A percentile compares a stretch with the other conserved stretches of the same genome.
These are phyloP conservation scores for Naganishia friedmannii DNA, from an alignment of 768 basidiomycete genomes.

Conservation along the genomic window DNA sequence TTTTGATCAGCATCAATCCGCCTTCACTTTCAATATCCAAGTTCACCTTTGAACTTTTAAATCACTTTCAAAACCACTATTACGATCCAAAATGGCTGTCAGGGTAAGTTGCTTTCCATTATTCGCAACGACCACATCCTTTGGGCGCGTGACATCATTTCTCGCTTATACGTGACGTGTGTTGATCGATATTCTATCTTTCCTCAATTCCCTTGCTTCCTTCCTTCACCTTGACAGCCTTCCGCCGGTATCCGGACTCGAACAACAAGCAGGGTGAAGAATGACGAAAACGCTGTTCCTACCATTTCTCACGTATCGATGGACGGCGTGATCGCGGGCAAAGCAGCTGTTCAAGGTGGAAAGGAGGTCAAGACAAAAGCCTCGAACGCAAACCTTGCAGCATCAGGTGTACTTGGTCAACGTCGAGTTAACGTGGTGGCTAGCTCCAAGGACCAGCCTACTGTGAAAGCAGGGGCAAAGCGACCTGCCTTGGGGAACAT, in stretches of 20 bases:
- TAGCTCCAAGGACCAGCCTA: constrained; percentile 26
- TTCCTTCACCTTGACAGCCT: not conserved
- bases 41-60: not conserved
- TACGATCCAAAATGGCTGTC: constrained; percentile 15
- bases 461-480: constrained; percentile 62
- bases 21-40: constrained; percentile 17
- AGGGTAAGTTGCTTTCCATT: constrained; percentile 11
- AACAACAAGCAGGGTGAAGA: constrained; percentile 23
- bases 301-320: constrained; percentile 34
- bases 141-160: constrained; percentile 25
- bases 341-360: constrained; percentile 12
- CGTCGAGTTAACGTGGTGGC: not conserved
- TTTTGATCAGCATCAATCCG: not conserved
- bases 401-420: constrained; percentile 11
- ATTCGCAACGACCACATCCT: not conserved
- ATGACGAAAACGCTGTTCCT: constrained; percentile 36
- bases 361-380: constrained; percentile 21
- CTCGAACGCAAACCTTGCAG: constrained; percentile 23
- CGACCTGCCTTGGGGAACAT: constrained; percentile 79
- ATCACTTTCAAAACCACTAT: not conserved
- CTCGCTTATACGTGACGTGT: constrained; percentile 6
- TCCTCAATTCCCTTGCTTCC: constrained; percentile 1
- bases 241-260: constrained; percentile 21
- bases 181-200: constrained; percentile 23
- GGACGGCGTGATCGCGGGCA: constrained; percentile 36